Evolutionary conservation across 129 eudicot species (phyloP).

Genomic region (Silybum marianum): DNA sequence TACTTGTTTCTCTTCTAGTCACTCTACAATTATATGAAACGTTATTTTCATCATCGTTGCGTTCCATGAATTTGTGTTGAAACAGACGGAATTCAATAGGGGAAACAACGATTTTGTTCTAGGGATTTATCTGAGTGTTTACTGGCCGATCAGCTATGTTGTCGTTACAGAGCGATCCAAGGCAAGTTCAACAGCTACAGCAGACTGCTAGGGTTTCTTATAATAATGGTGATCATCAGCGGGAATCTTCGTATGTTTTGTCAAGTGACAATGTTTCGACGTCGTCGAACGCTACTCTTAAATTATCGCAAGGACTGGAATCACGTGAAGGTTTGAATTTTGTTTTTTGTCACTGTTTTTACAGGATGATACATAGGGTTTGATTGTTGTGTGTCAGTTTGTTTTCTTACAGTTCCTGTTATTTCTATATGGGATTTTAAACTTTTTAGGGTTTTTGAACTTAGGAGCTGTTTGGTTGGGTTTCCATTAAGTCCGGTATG

Average conservation of each 20-base stretch:
- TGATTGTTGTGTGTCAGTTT: not conserved
- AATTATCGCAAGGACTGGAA: no score
- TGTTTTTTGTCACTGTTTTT: not conserved
- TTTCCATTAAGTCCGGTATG: not conserved
- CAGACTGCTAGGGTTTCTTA: slow-evolving; percentile 61
- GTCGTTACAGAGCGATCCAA: slow-evolving; percentile 67
- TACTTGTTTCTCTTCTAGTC: not conserved
- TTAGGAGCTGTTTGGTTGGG: no score
- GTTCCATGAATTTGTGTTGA: slow-evolving; percentile 32
- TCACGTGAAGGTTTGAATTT: slow-evolving; percentile 51
- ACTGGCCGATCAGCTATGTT: slow-evolving; percentile 41
- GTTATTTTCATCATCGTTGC: slow-evolving; percentile 27
- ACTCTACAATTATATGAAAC: slow-evolving; percentile 18
- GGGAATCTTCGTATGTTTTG: slow-evolving; percentile 45
- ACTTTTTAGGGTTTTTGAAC: slow-evolving; percentile 16
- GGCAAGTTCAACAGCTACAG: slow-evolving; percentile 51
- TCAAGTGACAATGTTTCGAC: slow-evolving; percentile 25
- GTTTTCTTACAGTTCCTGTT: not conserved
- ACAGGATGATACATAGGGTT: slow-evolving; percentile 2
- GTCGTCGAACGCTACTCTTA: slow-evolving; percentile 10
- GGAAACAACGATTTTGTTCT: slow-evolving; percentile 13
- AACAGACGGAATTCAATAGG: not conserved
- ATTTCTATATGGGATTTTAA: not conserved
- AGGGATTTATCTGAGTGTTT: not conserved
- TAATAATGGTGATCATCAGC: slow-evolving; percentile 47